These are phyloP conservation scores for Poterioochromonas sp. DNA, from an alignment of 352 stramenopile species.

Conservation along the genomic window DNA sequence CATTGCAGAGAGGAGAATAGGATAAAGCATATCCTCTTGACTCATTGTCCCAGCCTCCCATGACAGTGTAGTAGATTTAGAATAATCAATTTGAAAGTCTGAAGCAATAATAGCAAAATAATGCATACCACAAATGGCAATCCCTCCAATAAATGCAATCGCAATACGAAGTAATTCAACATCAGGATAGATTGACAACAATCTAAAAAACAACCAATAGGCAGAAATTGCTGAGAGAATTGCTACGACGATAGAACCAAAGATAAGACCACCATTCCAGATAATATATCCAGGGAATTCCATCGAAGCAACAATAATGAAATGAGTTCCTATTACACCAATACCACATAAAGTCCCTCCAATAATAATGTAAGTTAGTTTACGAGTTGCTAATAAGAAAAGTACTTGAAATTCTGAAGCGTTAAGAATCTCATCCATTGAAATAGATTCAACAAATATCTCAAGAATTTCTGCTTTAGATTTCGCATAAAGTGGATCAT, in stretches of 20 bases:
- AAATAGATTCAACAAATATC: neutral
- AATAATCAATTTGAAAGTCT: no score
- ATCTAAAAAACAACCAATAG: neutral
- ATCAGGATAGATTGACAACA: neutral
- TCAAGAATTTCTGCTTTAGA: neutral
- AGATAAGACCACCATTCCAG: neutral
- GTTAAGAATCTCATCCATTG: neutral
- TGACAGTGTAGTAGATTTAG: no score
- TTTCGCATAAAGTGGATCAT: conserved; percentile 14
- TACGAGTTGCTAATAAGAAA: neutral
- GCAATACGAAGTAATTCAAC: neutral
- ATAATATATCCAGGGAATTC: neutral
- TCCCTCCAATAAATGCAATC: neutral
- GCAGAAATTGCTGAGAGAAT: neutral
- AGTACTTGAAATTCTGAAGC: neutral
- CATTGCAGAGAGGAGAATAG: no score
- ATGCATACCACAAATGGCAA: conserved; percentile 15
- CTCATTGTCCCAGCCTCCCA: no score
- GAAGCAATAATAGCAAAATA: neutral
- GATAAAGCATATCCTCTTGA: no score
- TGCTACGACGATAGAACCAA: neutral
- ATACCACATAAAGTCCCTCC: neutral
- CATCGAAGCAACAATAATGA: neutral
- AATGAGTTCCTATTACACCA: neutral
- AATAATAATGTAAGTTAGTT: neutral